phyloP scores from a whole-genome alignment of 352 stramenopile species.

The Phytophthora ohioensis region DNA sequence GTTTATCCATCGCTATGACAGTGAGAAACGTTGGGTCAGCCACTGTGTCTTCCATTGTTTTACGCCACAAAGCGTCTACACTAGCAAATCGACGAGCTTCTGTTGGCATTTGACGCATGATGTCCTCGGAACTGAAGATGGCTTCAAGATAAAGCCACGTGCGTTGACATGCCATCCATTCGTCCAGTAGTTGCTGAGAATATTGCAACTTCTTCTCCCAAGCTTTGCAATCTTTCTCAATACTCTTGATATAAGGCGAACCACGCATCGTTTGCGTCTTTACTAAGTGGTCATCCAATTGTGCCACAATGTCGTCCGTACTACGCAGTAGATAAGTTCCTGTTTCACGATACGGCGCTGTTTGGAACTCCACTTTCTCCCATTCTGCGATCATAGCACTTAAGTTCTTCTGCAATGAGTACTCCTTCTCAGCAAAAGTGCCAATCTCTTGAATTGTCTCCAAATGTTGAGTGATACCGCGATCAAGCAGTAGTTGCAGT shows the following conservation, averaged over 20 bases:
- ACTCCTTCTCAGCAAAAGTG: conserved; percentile 96
- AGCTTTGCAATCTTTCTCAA: conserved; percentile 92
- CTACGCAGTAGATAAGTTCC: conserved; percentile 91
- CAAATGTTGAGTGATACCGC: conserved; percentile 87
- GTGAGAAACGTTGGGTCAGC: conserved; percentile 92
- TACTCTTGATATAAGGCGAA: conserved; percentile 94
- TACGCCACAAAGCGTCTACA: conserved; percentile 91
- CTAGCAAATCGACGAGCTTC: conserved; percentile 91
- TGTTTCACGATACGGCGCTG: conserved; percentile 93
- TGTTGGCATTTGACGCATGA: conserved; percentile 96
- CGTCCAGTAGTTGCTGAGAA: conserved; percentile 92
- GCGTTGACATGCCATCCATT: conserved; percentile 94
- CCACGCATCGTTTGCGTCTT: conserved; percentile 96
- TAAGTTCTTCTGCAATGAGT: conserved; percentile 93
- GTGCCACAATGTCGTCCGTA: conserved; percentile 91
- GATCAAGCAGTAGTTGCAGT: conserved; percentile 81
- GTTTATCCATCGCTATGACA: conserved; percentile 89
- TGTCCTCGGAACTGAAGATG: conserved; percentile 96
- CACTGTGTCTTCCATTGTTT: conserved; percentile 93
- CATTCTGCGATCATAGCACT: conserved; percentile 96
- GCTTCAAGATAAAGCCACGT: conserved; percentile 97
- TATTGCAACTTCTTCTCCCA: conserved; percentile 93
- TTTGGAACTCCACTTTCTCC: conserved; percentile 94
- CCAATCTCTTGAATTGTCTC: conserved; percentile 92
- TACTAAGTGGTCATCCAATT: conserved; percentile 95